Evolutionary conservation across 495 filamentous ascomycete species (phyloP), one percentile per base, ranked within the genome.

Genomic region (Aspergillus ostianus): DNA sequence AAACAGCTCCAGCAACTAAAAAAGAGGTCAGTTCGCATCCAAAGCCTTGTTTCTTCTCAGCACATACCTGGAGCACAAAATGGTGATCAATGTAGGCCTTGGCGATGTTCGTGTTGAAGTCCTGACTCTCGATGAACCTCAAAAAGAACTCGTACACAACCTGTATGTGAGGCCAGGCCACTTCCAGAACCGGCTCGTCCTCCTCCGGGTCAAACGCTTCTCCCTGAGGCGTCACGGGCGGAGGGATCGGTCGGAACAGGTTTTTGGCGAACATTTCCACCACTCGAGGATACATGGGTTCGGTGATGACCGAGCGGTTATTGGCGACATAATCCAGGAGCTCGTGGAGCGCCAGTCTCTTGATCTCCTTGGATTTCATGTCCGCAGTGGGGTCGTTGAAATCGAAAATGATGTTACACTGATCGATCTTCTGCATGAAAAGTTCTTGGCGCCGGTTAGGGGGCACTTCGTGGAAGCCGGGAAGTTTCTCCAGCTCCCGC

Each of bases 301-400:
- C 94, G 2, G 93, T 97, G 70, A 99, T 98, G 64, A 99, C 94
- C 63, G 95, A 92, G 45, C 94, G 86, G 68, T 99, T 99, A 73
- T 97, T 97, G 64, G 94, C 93, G 53, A 99, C 93, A 68, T 99
- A 99, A 71, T 99, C 94, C 52, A 99, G 82, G 29, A 99, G 83
- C 69, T 99, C 94, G 68, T 99, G 94, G 47, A 99, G 84, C 50
- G 94, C 95, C 68, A 99, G 77, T 65, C 94, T 85, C 82, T 99
- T 99, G 81, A 99, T 97, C 76, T 99, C 94, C 74, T 99, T 99
- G n/a, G 93, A 96, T 73, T 98, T 98, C 93, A 98, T 98, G 67
- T 99, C 94, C 55, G 87, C 93, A 60, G 91, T 95, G 45, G 95
- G 92, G 69, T 99, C 94, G 73, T 97, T 99, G 79, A 99, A 99